phyloP scores from a whole-genome alignment of 495 filamentous ascomycete genomes.

The Neurospora tetraspora region DNA sequence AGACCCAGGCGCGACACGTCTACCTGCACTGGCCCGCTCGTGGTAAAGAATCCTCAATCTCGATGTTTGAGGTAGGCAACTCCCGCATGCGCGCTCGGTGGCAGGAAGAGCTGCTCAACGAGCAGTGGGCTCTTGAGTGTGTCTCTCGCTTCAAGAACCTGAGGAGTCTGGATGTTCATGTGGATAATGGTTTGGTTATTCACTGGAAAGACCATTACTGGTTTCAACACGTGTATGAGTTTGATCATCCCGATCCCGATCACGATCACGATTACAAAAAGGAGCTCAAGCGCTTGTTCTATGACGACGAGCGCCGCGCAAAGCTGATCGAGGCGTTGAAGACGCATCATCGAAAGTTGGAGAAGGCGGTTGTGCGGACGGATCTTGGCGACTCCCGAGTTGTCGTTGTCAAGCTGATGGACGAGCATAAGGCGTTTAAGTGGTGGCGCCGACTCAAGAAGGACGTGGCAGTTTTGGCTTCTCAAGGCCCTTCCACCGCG shows the following conservation, averaged over 20 bases:
- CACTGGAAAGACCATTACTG: neutral
- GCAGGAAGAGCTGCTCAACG: neutral
- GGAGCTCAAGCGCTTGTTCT: neutral
- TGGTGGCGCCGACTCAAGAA: neutral
- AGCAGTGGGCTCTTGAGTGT: neutral
- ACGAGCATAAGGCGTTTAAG: neutral
- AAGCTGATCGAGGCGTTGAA: neutral
- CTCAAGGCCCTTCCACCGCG: neutral
- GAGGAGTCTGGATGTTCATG: neutral
- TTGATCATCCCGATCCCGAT: neutral
- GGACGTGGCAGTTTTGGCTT: neutral
- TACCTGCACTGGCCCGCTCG: neutral
- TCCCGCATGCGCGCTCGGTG: neutral
- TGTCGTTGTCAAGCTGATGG: no score
- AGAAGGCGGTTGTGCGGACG: neutral
- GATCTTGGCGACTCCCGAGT: no score
- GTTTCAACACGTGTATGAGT: fast-evolving
- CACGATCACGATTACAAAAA: neutral
- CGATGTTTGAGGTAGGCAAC: no score
- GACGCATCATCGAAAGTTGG: neutral
- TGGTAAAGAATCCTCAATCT: no score
- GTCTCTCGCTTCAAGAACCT: neutral
- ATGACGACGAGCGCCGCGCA: neutral
- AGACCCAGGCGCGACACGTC: neutral
- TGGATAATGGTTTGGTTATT: neutral